Base-by-base conservation (phyloP, 2,329 filamentous ascomycete species). In the Diaporthe eres region DNA sequence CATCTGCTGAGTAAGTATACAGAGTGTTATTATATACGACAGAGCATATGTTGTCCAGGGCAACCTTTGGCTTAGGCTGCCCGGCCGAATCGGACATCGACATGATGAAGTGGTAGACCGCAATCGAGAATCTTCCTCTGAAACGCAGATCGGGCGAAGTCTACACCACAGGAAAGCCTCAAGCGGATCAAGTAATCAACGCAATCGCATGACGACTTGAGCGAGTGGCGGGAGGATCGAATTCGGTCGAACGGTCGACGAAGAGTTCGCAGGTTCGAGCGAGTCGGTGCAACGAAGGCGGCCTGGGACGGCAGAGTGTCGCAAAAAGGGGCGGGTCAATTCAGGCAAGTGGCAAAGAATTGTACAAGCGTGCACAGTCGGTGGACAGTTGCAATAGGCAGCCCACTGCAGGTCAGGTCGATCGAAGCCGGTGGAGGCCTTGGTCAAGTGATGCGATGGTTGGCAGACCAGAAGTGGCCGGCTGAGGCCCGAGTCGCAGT, bases 1-100 rank as follows among this genome's bases (percentile, higher is more conserved):
- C 94, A 63, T 90, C 85, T 12, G 91, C 85, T 8, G 95, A 94
- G 83, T 95, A 98, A 61, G 94, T 92, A 86, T 97, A 98, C 72
- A 98, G 91, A 17, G 92, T 95, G 83, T 95, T 92, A 82, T 95
- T 88, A 86, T 94, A 88, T 77, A 98, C 90, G 81, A 94, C 91
- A 75, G 95, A 95, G 85, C 96, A 98, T 81, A 94, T 92, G 84
- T 93, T 92, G 83, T 92, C 90, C 82, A 98, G 86, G 77, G 92
- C 87, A 82, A 92, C 89, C 72, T 90, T 86, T 71, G 95, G 95
- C 81, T 91, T 86, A 67, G 95, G 95, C 65, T 77, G 76, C 47
- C 74, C 70, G 42, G 39, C 31, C 63, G 70, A 57, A 15, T 31
- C 31, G 25, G 72, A 67, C 68, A 51, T 63, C 81, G 92, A 87